Evolutionary conservation across 176 grass and related monocot species (phyloP), one percentile per base, ranked within the genome.

Genomic region (Guadua angustifolia): DNA sequence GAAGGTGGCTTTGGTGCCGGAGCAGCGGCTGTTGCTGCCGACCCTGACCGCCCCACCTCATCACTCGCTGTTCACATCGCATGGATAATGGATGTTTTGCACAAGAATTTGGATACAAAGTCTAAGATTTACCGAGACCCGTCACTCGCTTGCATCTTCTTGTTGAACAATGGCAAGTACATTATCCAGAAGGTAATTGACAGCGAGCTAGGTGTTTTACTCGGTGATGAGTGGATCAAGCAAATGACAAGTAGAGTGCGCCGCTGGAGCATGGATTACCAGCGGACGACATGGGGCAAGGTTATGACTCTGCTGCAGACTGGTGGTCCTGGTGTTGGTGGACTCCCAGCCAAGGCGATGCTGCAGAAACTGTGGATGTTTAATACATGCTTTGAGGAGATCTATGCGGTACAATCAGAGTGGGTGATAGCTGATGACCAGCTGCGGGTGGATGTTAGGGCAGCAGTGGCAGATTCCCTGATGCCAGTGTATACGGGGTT

Each of bases 71-170:
- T 98, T 77, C 93, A 98, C 52, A 89, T 98, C 66, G 89, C 91
- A 2, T 98, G 96, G 96, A 98, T 98, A 86, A 98, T 98, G 96
- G 96, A 98, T 78, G 96, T 98, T 58, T 86, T 98, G 64, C 91
- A 95, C 55, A 92, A 90, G 61, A 98, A 98, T 69, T 50, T 98
- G 47, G 96, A 98, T 64, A 85, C 85, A 14, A 98, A 98, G 47
- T 95, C 96, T 9, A 94, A 95, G 87, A 84, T 94, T 68, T 95
- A 98, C 24, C 85, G 80, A 39, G 91, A 98, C 47, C 88, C 85
- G 0, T 78, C 96, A 16, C 91, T 98, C 59, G 87, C 93, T 66
- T 94, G 74, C 81, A 90, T 98, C 71, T 98, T 98, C 77, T 74
- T 98, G 21, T 90, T 98, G 88, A 98, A 98, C 58, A 98, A 98